These are phyloP conservation scores for Chytriomyces sp. DNA, from an alignment of 192 early-diverging fungal genomes.

Conservation along the genomic window DNA sequence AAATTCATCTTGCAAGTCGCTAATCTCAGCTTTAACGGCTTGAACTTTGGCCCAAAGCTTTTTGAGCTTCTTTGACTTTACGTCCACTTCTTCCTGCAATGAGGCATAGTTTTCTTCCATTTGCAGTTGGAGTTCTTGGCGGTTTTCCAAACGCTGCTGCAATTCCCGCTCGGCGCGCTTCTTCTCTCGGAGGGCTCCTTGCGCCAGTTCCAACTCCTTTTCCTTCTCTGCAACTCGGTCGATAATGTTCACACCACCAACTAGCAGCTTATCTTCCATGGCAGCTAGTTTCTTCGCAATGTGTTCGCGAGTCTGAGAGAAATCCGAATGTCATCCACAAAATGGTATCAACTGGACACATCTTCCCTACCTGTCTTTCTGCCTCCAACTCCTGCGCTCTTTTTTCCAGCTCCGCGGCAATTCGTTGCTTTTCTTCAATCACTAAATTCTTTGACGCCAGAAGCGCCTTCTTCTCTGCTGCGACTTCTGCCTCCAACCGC, in stretches of 20 bases:
- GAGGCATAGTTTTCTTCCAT: conserved; percentile 67
- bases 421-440: conserved; percentile 58
- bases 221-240: conserved; percentile 60
- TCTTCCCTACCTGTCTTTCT: conserved; percentile 44
- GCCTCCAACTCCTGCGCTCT: conserved; percentile 56
- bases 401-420: conserved; percentile 58
- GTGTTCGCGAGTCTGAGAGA: conserved; percentile 41
- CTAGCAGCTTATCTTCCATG: conserved; percentile 63
- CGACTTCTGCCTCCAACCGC: conserved; percentile 60
- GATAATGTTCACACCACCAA: conserved; percentile 64
- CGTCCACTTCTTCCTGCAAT: conserved; percentile 69
- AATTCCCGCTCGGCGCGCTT: conserved; percentile 54
- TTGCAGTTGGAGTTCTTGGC: conserved; percentile 63
- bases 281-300: conserved; percentile 51
- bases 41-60: conserved; percentile 65
- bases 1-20: conserved; percentile 67
- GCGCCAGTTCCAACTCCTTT: conserved; percentile 51
- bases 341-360: not conserved
- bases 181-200: conserved; percentile 54
- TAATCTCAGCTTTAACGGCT: conserved; percentile 59
- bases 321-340: not conserved
- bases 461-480: conserved; percentile 55
- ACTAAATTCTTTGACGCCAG: conserved; percentile 65
- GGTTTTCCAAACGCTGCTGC: conserved; percentile 52
- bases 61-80: conserved; percentile 65